Evolutionary conservation across 495 filamentous ascomycete genomes (phyloP).

Genomic region (Penicillium lagena): DNA sequence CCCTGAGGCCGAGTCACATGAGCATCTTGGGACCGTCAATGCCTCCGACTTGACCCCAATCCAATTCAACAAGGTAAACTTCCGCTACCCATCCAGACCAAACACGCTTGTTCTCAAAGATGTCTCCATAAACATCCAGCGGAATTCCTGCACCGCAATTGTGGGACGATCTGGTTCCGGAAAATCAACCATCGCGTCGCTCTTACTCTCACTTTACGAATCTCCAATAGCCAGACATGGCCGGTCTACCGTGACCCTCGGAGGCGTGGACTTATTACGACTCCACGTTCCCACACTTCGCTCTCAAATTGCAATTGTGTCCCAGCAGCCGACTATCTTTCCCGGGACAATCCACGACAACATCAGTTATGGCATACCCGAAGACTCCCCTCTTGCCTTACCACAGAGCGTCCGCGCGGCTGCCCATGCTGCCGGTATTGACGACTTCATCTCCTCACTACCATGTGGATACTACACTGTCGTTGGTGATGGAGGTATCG

Average conservation of each 20-base stretch:
- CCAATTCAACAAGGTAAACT: conserved; percentile 50
- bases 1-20: conserved; percentile 47
- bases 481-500: conserved; percentile 70
- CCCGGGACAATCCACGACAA: conserved; percentile 66
- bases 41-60: conserved; percentile 53
- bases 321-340: conserved; percentile 75
- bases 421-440: conserved; percentile 63
- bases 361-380: conserved; percentile 68
- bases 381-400: conserved; percentile 27
- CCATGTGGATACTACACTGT: conserved; percentile 66
- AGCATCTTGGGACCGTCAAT: conserved; percentile 42
- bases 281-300: conserved; percentile 62
- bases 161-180: conserved; percentile 82
- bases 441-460: conserved; percentile 72
- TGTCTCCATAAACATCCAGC: conserved; percentile 53
- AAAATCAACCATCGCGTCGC: conserved; percentile 77
- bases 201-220: conserved; percentile 65
- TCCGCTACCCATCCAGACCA: conserved; percentile 61
- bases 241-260: conserved; percentile 46
- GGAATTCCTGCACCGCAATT: conserved; percentile 61
- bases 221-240: conserved; percentile 15
- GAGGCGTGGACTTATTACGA: conserved; percentile 42
- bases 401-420: conserved; percentile 46
- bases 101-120: conserved; percentile 47
- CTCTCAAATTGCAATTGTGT: conserved; percentile 64